Evolutionary conservation across 73 alveolate genomes (phyloP).

Genomic region (Paraurostyla sp.): DNA sequence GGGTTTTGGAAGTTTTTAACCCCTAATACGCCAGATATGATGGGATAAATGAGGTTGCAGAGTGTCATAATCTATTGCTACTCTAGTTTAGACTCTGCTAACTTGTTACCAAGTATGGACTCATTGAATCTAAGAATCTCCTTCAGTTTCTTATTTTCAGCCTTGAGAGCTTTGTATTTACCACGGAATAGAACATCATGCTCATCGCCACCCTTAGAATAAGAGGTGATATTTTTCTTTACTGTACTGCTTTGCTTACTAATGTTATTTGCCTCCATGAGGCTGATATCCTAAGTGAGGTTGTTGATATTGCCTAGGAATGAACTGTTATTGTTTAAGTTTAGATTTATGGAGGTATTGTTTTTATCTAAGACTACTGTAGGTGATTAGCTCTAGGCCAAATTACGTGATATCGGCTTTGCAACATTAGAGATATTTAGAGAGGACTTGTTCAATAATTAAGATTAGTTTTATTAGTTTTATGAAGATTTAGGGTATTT

Average conservation of each 20-base stretch:
- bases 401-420: too few species aligned
- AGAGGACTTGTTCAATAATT: too few species aligned
- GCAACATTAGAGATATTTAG: too few species aligned
- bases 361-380: too few species aligned
- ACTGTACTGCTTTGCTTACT: neutral
- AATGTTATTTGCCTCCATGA: neutral
- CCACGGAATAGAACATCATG: neutral
- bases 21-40: slow-evolving; percentile 5
- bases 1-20: neutral
- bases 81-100: neutral
- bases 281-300: too few species aligned
- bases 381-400: too few species aligned
- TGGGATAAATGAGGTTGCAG: neutral
- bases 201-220: too few species aligned
- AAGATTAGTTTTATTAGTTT: too few species aligned
- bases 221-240: neutral
- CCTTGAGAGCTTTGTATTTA: slow-evolving; percentile 19
- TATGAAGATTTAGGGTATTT: too few species aligned
- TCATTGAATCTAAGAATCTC: neutral
- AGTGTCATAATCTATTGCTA: neutral
- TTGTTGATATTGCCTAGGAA: too few species aligned
- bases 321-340: too few species aligned
- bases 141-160: slow-evolving; percentile 16
- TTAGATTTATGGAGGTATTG: too few species aligned
- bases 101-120: neutral